Percentiles rank a stretch among this genome's conserved stretches.
Evolutionary conservation across 441 rosid genomes (phyloP).

Genomic region (Rhodomyrtus psidioides): DNA sequence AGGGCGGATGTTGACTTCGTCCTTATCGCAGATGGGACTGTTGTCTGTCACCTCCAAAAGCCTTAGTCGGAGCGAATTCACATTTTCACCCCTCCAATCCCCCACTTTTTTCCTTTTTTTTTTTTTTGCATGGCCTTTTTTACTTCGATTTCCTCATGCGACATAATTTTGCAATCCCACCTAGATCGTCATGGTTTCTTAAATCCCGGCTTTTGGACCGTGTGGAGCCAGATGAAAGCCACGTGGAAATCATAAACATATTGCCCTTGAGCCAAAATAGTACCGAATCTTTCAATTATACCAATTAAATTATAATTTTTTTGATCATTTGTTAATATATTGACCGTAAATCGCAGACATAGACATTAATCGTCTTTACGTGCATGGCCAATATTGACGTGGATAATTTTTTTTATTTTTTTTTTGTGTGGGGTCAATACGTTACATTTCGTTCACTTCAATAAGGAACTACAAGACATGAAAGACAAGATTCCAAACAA

Average conservation of each 20-base stretch:
- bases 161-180: background rate
- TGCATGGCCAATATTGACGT: too few species aligned
- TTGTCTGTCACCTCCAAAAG: background rate
- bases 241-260: too few species aligned
- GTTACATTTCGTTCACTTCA: too few species aligned
- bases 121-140: background rate
- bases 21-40: background rate
- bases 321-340: too few species aligned
- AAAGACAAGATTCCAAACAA: too few species aligned
- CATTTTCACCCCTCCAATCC: background rate
- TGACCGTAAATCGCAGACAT: fast-evolving
- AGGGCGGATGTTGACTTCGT: background rate
- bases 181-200: background rate
- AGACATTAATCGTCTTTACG: too few species aligned
- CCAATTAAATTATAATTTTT: too few species aligned
- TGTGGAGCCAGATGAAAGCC: background rate
- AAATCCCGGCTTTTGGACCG: background rate
- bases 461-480: too few species aligned
- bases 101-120: background rate
- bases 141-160: background rate
- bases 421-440: too few species aligned
- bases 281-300: too few species aligned
- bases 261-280: too few species aligned
- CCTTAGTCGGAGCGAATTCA: background rate
- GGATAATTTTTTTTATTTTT: too few species aligned